These are phyloP conservation scores for Backusella luteola DNA, from an alignment of 192 early-diverging fungal genomes.

Conservation along the genomic window DNA sequence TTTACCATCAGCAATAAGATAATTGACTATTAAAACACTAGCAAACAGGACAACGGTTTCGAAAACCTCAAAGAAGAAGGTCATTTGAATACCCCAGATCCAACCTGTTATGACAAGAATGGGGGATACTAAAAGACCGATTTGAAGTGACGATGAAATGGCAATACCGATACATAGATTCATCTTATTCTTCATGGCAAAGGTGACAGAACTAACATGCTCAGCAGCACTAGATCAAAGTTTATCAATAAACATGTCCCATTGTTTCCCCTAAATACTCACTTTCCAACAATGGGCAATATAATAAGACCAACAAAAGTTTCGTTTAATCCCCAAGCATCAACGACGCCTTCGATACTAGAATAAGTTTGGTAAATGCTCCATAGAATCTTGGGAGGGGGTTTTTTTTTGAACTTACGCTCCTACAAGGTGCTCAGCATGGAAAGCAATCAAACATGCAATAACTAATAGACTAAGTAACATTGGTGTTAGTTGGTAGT, in stretches of 20 bases:
- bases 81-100: constrained; percentile 78
- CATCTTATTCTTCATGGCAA: constrained; percentile 92
- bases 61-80: constrained; percentile 79
- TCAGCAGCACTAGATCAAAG: constrained; percentile 45
- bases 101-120: constrained; percentile 78
- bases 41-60: constrained; percentile 83
- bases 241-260: background rate
- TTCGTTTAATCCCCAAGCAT: constrained; percentile 63
- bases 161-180: constrained; percentile 61
- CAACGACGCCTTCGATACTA: constrained; percentile 67
- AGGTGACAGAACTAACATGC: constrained; percentile 81
- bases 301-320: constrained; percentile 93
- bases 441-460: constrained; percentile 72
- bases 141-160: constrained; percentile 62
- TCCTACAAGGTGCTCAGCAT: constrained; percentile 79
- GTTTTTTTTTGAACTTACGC: constrained; percentile 42
- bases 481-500: background rate
- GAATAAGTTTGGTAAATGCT: background rate
- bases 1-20: constrained; percentile 78
- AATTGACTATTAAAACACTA: constrained; percentile 76
- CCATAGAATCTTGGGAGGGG: background rate
- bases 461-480: constrained; percentile 48
- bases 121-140: constrained; percentile 76
- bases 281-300: constrained; percentile 88
- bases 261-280: constrained; percentile 28